Evolutionary conservation across 371 early-diverging fungal species (phyloP), one percentile per base, ranked within the genome.

Genomic region (Batkoa obscura): DNA sequence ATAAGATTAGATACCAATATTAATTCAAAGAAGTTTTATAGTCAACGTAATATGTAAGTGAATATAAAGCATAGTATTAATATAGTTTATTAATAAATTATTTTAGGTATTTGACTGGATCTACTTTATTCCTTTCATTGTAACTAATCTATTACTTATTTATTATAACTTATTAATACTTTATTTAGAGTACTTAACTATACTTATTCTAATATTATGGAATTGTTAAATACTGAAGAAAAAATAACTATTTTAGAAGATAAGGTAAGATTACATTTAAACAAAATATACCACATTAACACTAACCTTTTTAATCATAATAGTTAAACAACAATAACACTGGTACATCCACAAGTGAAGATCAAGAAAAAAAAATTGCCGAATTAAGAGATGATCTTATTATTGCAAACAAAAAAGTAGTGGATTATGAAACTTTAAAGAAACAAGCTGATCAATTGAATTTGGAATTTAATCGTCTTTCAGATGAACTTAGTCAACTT

Each of bases 41-140:
- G 83, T 33, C 93, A 92, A 68, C 75, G 93, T 63, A 92, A 92
- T 68, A 72, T 89, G 67, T 89, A 68, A 43, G n/a, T n/a, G n/a
- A n/a, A n/a, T n/a, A n/a, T n/a, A n/a, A n/a, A n/a, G n/a, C n/a
- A n/a, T n/a, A n/a, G n/a, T n/a, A n/a, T 58, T 46, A 12, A n/a
- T 4, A 32, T 10, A 41, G 10, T 42, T 41, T 38, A 13, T 30
- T 32, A 36, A n/a, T 30, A 43, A 12, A 35, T 6, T 15, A 43
- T 37, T 50, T 36, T 61, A 70, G 71, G 68, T 80, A 91, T 56
- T 64, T 91, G 62, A 85, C 86, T 30, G 92, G 90, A 2, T 86
- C 86, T 60, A 88, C 90, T 2, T 68, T 91, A 45, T 88, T 90
- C 60, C 68, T 91, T 50, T 88, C 88, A 0, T 66, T 89, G 74